Evolutionary conservation across 495 filamentous ascomycete species (phyloP), one percentile per base, ranked within the genome.

Genomic region (Thermothielavioides terrestris): DNA sequence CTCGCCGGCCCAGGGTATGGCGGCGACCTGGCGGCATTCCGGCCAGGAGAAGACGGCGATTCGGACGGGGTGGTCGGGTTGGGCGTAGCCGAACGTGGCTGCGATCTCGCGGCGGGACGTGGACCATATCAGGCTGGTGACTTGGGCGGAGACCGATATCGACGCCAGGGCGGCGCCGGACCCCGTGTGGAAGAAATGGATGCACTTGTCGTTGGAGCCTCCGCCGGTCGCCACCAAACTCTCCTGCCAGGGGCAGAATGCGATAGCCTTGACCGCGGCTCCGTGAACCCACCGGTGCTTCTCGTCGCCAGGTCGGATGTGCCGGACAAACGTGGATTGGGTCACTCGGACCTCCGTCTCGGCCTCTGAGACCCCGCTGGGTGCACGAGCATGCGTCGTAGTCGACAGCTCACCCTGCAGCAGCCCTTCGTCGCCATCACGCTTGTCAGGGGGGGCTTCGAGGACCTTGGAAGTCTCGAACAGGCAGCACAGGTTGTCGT

Each of bases 21-120:
- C 82, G 11, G 90, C 86, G 4, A 95, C 79, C 55, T 94, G 88
- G 49, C 80, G 80, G 68, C 92, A 97, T 42, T 86, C 85, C 2
- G 92, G 92, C 94, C 94, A 97, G 31, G 85, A 83, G 68, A 95
- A 98, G 17, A 98, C 86, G 17, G 89, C 94, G 54, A 98, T 88
- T 22, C 92, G 84, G 55, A 83, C 85, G 1, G 86, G 81, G 55
- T 98, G 92, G 31, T 97, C 89, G 4, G 91, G 91, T 57, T 91
- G 84, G n/a, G 91, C 82, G 63, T 91, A 97, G 9, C 92, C 94
- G 65, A 98, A 94, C 0, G 89, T 96, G 2, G 90, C 94, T 8
- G 78, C 85, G 38, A 98, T 91, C 65, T 97, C 94, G 15, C 85
- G 80, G 5, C 86, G 80, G 20, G 80, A 88, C 17, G 78, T 84